Conservation (phyloP, 441 rosid species). For the Adansonia grandidieri region DNA sequence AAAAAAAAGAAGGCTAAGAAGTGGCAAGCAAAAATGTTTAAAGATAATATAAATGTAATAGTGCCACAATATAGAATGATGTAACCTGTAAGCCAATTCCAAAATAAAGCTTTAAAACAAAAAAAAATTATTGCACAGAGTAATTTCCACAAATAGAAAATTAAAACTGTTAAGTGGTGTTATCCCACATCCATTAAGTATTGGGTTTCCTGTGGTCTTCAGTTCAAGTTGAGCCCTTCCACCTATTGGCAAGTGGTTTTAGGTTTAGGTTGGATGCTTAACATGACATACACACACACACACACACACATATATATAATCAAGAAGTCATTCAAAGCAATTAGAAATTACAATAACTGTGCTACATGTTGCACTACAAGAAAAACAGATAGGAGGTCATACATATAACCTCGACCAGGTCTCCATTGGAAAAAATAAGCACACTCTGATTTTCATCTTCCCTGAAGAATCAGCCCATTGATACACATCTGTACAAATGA, state of each 20-base stretch:
- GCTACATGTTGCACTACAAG: not conserved
- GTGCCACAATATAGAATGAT: not conserved
- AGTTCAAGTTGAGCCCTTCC: no score
- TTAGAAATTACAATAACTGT: constrained; percentile 10
- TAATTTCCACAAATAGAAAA: no score
- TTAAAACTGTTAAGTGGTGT: no score
- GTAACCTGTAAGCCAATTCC: not conserved
- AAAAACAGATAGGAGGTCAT: constrained; percentile 36
- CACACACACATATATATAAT: not conserved
- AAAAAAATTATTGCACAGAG: no score
- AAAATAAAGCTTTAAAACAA: not conserved
- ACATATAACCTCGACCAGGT: constrained; percentile 73
- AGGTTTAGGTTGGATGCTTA: no score
- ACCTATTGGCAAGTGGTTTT: no score
- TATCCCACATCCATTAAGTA: no score
- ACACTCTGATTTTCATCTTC: constrained; percentile 78
- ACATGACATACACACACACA: not conserved
- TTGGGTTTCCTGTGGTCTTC: no score
- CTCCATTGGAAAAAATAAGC: constrained; percentile 84
- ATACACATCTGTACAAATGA: constrained; percentile 65
- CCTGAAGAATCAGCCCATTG: constrained; percentile 80
- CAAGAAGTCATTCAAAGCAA: not conserved
- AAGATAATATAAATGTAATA: not conserved
- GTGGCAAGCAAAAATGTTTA: not conserved
- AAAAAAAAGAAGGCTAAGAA: not conserved